phyloP scores from a whole-genome alignment of 208 protist genomes.

The Trypanosoma grayi region DNA sequence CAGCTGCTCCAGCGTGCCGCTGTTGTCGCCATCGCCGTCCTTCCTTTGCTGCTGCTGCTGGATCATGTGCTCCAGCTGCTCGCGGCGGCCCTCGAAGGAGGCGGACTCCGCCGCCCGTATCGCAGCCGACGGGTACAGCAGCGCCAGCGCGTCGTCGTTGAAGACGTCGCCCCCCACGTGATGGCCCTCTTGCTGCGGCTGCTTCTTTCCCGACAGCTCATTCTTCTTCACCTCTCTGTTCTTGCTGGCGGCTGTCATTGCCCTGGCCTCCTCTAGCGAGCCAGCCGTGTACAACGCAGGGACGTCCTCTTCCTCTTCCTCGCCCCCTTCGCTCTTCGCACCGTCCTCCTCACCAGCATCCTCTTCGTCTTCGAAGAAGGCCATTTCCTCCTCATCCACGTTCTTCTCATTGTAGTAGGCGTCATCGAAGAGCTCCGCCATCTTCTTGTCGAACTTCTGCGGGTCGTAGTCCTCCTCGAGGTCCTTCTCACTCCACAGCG shows the following conservation, averaged over 20 bases:
- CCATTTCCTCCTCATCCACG: conserved; percentile 83
- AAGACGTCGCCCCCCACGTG: not conserved
- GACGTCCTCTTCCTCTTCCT: conserved; percentile 24
- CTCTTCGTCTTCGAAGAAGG: conserved; percentile 80
- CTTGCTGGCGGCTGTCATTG: conserved; percentile 10
- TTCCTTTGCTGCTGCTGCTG: conserved; percentile 17
- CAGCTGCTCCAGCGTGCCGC: conserved; percentile 35
- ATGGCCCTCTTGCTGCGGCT: no score
- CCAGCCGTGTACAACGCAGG: conserved; percentile 49
- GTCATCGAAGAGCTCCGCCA: conserved; percentile 82
- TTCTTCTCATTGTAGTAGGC: conserved; percentile 87
- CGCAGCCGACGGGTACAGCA: conserved; percentile 65
- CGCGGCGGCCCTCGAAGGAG: conserved; percentile 11
- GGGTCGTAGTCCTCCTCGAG: conserved; percentile 85
- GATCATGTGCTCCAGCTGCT: conserved; percentile 37
- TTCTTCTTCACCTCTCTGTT: not conserved
- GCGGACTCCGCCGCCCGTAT: conserved; percentile 42
- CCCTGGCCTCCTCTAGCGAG: conserved; percentile 63
- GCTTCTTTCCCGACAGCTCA: not conserved
- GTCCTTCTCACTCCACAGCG: conserved; percentile 78
- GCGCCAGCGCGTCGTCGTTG: conserved; percentile 31
- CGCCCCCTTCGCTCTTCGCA: conserved; percentile 6
- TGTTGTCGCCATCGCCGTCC: not conserved
- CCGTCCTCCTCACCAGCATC: conserved; percentile 12
- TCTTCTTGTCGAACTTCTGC: conserved; percentile 84